These are phyloP conservation scores for Gastrodia elata DNA, from an alignment of 106 monocot genomes.

Conservation along the genomic window DNA sequence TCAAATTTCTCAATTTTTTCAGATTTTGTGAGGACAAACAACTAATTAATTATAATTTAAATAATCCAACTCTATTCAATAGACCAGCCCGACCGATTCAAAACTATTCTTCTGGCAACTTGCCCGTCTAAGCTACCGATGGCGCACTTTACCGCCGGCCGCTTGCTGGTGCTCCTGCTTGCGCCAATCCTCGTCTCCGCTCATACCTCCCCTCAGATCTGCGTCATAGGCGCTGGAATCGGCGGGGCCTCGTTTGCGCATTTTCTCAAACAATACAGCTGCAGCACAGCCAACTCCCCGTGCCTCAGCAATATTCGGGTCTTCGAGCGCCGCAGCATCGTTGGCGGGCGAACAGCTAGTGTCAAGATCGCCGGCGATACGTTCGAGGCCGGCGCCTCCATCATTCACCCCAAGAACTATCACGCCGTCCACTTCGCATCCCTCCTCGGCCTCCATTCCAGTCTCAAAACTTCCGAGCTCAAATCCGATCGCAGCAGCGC, in stretches of 20 bases:
- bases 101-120: too few relatives aligned
- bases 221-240: constrained; percentile 81
- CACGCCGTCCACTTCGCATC: constrained; percentile 57
- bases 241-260: constrained; percentile 58
- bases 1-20: too few relatives aligned
- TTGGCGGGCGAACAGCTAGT: constrained; percentile 82
- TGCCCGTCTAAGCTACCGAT: too few relatives aligned
- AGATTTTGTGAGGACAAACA: too few relatives aligned
- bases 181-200: constrained; percentile 3
- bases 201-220: constrained; percentile 20
- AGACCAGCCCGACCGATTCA: too few relatives aligned
- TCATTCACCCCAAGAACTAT: constrained; percentile 83
- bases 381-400: constrained; percentile 86
- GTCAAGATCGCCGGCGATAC: constrained; percentile 59
- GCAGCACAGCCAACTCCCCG: constrained; percentile 16
- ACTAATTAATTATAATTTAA: too few relatives aligned
- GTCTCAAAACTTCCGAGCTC: constrained; percentile 5
- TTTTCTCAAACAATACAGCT: constrained; percentile 53
- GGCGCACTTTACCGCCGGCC: background rate
- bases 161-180: constrained; percentile 1
- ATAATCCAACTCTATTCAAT: too few relatives aligned
- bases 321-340: constrained; percentile 48
- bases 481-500: constrained; percentile 6
- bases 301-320: constrained; percentile 50
- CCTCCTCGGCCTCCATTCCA: constrained; percentile 40